phyloP scores from a whole-genome alignment of 352 stramenopile genomes.

The Elongisporangium undulatum region DNA sequence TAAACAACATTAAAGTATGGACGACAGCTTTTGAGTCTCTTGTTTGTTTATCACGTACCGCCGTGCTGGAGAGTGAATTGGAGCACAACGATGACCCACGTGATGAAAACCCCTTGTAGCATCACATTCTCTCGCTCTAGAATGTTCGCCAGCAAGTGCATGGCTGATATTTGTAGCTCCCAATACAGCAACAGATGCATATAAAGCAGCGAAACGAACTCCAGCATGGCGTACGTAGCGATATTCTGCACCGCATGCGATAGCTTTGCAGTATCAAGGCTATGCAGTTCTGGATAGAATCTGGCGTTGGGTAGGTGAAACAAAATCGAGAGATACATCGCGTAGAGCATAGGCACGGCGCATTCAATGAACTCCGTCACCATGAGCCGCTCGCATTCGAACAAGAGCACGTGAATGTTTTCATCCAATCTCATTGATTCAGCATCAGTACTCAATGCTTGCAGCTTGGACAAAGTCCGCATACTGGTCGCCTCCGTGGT shows the following conservation, averaged over 20 bases:
- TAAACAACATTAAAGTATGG: no score
- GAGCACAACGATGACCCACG: not conserved
- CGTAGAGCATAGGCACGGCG: not conserved
- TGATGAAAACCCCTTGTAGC: not conserved
- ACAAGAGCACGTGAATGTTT: not conserved
- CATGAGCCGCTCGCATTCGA: not conserved
- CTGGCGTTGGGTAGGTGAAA: not conserved
- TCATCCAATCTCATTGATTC: not conserved
- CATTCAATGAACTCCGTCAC: not conserved
- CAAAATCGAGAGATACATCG: not conserved
- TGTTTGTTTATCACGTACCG: no score
- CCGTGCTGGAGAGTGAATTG: not conserved
- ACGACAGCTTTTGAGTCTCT: no score
- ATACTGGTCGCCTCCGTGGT: no score
- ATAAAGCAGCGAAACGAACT: not conserved
- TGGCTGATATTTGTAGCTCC: not conserved
- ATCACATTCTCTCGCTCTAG: constrained; percentile 6
- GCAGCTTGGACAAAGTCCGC: not conserved
- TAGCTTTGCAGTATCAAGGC: not conserved
- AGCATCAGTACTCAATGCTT: not conserved
- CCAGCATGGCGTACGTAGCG: not conserved
- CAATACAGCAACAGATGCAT: not conserved
- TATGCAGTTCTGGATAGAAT: not conserved
- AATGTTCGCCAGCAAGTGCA: not conserved
- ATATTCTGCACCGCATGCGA: not conserved